Conservation (phyloP, 78 protist species). For the Dictyostelium intermedium region DNA sequence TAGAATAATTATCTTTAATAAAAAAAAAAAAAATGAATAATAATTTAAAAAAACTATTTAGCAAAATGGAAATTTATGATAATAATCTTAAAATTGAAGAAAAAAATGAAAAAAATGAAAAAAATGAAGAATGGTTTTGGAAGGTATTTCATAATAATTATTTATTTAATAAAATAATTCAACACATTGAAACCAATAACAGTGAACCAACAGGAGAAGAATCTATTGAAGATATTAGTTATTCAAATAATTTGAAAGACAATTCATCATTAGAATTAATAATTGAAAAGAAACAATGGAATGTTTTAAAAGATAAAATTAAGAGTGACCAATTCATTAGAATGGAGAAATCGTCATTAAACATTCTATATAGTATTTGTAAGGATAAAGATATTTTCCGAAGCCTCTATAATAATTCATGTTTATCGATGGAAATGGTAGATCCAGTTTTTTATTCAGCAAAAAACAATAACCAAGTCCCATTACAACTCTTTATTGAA, state of each 20-base stretch:
- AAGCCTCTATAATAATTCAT: neutral
- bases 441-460: neutral
- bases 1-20: neutral
- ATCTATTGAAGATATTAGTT: neutral
- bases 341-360: conserved; percentile 1
- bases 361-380: neutral
- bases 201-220: neutral
- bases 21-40: neutral
- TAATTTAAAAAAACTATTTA: neutral
- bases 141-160: neutral
- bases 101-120: neutral
- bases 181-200: neutral
- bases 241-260: neutral
- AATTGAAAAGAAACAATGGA: neutral
- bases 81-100: neutral
- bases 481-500: neutral
- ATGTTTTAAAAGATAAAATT: neutral
- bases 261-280: neutral
- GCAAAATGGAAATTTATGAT: neutral
- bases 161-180: neutral
- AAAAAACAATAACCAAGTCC: neutral
- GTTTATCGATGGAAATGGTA: neutral
- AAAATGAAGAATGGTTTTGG: neutral
- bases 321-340: neutral
- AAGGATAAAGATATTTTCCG: neutral